phyloP scores from a whole-genome alignment of 495 filamentous ascomycete genomes.

The Glonium stellatum region DNA sequence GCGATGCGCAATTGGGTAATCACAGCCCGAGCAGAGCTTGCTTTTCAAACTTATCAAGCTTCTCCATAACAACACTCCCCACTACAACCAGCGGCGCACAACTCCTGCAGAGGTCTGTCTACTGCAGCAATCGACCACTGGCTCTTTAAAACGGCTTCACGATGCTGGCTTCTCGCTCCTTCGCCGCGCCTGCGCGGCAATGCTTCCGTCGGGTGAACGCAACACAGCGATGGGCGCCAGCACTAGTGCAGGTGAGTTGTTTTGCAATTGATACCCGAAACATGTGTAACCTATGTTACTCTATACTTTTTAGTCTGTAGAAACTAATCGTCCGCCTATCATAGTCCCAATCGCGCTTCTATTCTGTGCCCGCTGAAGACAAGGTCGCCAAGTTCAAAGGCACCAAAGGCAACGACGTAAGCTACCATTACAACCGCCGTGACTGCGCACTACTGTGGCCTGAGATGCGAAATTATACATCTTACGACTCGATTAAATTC shows the following conservation, averaged over 20 bases:
- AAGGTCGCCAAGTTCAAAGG: constrained; percentile 91
- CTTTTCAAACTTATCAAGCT: constrained; percentile 8
- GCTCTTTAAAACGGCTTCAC: constrained; percentile 29
- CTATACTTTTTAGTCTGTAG: background rate
- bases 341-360: constrained; percentile 36
- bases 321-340: background rate
- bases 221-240: constrained; percentile 42
- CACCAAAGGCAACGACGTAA: constrained; percentile 78
- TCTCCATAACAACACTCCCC: constrained; percentile 10
- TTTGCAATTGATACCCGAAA: background rate
- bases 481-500: background rate
- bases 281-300: background rate
- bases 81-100: constrained; percentile 3
- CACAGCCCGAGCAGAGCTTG: constrained; percentile 1
- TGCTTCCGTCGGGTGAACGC: constrained; percentile 48
- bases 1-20: background rate
- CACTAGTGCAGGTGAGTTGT: constrained; percentile 47
- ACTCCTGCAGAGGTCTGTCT: constrained; percentile 4
- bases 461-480: background rate
- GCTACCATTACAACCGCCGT: constrained; percentile 28
- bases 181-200: constrained; percentile 50
- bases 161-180: constrained; percentile 55
- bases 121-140: constrained; percentile 15
- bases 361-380: constrained; percentile 52
- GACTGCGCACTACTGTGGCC: background rate